phyloP scores from a whole-genome alignment of 495 filamentous ascomycete species.

The Viridothelium virens region DNA sequence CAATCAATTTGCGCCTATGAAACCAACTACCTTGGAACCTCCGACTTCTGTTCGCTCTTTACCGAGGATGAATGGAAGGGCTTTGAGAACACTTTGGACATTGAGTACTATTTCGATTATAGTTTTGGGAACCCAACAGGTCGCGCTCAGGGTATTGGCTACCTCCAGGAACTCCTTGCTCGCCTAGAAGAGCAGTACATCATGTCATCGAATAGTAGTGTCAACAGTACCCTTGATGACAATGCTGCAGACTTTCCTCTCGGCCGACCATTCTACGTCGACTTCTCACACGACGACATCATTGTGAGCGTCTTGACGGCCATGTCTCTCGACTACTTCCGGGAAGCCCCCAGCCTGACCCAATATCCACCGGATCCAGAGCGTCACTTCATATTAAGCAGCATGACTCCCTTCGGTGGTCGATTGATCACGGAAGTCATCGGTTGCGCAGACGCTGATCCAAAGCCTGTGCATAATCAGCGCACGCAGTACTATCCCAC shows the following conservation, averaged over 20 bases:
- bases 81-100: conserved; percentile 40
- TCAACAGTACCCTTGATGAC: conserved; percentile 39
- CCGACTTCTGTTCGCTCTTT: conserved; percentile 37
- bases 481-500: conserved; percentile 31
- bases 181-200: conserved; percentile 36
- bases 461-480: conserved; percentile 23
- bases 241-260: conserved; percentile 40
- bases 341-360: conserved; percentile 30
- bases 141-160: conserved; percentile 38
- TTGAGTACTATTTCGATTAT: conserved; percentile 38
- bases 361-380: conserved; percentile 34
- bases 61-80: conserved; percentile 36
- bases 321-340: conserved; percentile 39
- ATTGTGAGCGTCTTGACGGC: conserved; percentile 42
- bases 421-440: conserved; percentile 39
- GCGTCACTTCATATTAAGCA: conserved; percentile 33
- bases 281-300: conserved; percentile 45
- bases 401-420: conserved; percentile 36
- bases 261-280: conserved; percentile 41
- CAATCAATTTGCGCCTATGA: conserved; percentile 40
- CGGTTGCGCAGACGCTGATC: conserved; percentile 30
- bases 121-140: conserved; percentile 37
- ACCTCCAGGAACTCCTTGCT: conserved; percentile 38
- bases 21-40: conserved; percentile 29
- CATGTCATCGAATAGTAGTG: conserved; percentile 31